These are phyloP conservation scores for Tricholoma flavovirens DNA, from an alignment of 768 basidiomycete genomes.

Conservation along the genomic window DNA sequence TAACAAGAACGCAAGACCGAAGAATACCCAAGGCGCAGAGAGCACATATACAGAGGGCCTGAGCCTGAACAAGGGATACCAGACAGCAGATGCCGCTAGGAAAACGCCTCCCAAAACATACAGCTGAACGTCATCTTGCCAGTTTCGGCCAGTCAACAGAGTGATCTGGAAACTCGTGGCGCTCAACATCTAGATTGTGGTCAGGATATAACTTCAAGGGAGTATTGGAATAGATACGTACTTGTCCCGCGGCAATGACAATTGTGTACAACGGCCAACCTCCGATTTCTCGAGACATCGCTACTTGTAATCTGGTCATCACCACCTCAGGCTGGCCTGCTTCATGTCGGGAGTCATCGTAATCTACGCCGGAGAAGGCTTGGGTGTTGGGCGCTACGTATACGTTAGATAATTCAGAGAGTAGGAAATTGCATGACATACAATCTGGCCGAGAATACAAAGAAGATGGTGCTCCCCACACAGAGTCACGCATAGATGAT, in stretches of 20 bases:
- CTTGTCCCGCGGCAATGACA: conserved; percentile 80
- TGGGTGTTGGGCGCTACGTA: conserved; percentile 45
- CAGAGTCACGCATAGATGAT: conserved; percentile 74
- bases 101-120: conserved; percentile 91
- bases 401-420: background rate
- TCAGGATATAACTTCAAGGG: conserved; percentile 2
- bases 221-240: conserved; percentile 21
- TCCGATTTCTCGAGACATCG: conserved; percentile 69
- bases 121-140: conserved; percentile 71
- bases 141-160: conserved; percentile 80
- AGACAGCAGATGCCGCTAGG: conserved; percentile 76
- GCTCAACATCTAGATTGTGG: conserved; percentile 58
- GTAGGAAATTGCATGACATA: conserved; percentile 32
- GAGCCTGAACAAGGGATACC: conserved; percentile 86
- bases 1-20: conserved; percentile 84
- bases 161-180: conserved; percentile 96
- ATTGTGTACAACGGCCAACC: conserved; percentile 94
- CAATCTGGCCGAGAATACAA: conserved; percentile 72
- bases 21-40: conserved; percentile 87
- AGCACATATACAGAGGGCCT: conserved; percentile 87
- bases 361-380: conserved; percentile 37
- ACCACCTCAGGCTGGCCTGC: conserved; percentile 51
- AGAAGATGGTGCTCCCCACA: conserved; percentile 71
- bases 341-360: conserved; percentile 44
- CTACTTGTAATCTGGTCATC: conserved; percentile 82